Evolutionary conservation across 2,329 filamentous ascomycete genomes (phyloP).

Genomic region (Westerdykella aurantiaca): DNA sequence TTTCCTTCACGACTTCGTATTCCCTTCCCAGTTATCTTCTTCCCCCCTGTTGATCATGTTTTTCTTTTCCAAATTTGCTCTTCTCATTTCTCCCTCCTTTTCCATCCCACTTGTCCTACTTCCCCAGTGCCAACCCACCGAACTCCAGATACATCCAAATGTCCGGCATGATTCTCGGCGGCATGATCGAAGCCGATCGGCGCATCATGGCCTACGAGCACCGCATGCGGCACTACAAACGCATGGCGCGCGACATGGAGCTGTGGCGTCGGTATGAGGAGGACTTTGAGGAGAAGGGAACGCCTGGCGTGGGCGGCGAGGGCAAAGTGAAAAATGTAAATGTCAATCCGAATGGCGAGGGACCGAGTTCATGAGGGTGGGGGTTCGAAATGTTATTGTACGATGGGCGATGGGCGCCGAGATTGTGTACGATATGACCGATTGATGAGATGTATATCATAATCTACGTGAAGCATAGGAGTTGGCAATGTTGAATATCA

Average conservation of each 20-base stretch:
- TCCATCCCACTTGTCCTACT: neutral
- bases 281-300: conserved; percentile 46
- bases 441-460: too few species aligned
- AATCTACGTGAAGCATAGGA: too few species aligned
- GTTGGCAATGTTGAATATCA: too few species aligned
- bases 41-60: neutral
- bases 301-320: conserved; percentile 34
- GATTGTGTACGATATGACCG: too few species aligned
- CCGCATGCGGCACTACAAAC: conserved; percentile 58
- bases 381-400: neutral
- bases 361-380: neutral
- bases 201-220: conserved; percentile 63
- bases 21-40: neutral
- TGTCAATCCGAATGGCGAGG: neutral
- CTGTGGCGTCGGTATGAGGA: conserved; percentile 64
- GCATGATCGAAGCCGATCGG: conserved; percentile 69
- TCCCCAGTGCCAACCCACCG: neutral
- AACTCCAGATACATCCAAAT: conserved; percentile 68
- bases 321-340: conserved; percentile 15
- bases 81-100: neutral
- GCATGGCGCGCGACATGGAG: conserved; percentile 58
- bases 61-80: neutral
- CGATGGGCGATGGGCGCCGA: too few species aligned
- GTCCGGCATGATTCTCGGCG: conserved; percentile 77
- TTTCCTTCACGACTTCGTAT: neutral